Conservation (phyloP, 2,329 filamentous ascomycete species). For the Aspergillus caelatus region DNA sequence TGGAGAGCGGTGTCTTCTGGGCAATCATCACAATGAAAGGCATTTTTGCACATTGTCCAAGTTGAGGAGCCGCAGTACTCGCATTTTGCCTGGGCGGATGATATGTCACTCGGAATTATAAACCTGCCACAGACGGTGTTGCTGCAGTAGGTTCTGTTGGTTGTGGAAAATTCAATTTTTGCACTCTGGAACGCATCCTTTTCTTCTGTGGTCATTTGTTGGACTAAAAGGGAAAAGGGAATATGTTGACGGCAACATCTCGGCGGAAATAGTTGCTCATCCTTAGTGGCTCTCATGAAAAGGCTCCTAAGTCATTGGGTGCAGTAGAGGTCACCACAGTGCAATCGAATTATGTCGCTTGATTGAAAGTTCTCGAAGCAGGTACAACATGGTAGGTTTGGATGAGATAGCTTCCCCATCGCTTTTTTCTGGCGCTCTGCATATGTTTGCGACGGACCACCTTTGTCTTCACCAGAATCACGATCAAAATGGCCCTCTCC, state of each 20-base stretch:
- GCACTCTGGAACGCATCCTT: not conserved
- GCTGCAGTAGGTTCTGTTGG: not conserved
- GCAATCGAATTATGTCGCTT: not conserved
- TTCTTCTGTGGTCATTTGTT: not conserved
- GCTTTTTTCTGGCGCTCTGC: not conserved
- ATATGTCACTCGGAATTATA: not conserved
- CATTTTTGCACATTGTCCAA: not conserved
- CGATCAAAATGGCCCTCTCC: not conserved
- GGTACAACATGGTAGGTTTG: not conserved
- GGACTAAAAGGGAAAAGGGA: not conserved
- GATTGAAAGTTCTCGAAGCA: not conserved
- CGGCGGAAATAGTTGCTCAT: conserved; percentile 10
- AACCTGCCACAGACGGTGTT: not conserved
- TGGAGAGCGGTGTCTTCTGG: not conserved
- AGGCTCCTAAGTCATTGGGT: conserved; percentile 3
- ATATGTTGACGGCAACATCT: conserved; percentile 11
- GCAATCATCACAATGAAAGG: not conserved
- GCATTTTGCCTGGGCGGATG: not conserved
- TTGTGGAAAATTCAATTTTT: not conserved
- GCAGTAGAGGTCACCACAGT: conserved; percentile 2
- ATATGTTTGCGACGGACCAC: not conserved
- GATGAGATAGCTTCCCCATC: not conserved
- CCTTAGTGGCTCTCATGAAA: conserved; percentile 3
- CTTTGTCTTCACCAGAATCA: not conserved
- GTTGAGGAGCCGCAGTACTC: not conserved